phyloP scores from a whole-genome alignment of 2,329 filamentous ascomycete species.

The Ceratocystis alfenasii region DNA sequence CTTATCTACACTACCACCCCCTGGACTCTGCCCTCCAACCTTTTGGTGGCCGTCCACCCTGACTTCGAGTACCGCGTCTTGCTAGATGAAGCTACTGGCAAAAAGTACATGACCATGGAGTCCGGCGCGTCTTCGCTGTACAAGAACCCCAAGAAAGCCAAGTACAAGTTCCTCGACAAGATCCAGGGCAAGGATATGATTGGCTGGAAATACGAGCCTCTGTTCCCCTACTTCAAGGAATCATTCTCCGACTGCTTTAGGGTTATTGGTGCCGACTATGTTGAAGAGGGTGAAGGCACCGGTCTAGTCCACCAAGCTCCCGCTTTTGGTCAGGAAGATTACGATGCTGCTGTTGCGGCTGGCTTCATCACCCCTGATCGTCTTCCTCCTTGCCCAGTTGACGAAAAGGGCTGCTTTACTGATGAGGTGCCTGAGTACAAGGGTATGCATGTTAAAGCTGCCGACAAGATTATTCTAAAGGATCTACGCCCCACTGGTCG shows the following conservation, averaged over 20 bases:
- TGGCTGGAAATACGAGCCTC: conserved; percentile 59
- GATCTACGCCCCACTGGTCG: conserved; percentile 25
- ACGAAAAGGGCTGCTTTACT: conserved; percentile 35
- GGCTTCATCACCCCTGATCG: conserved; percentile 53
- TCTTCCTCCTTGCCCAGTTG: conserved; percentile 58
- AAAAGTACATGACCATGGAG: conserved; percentile 59
- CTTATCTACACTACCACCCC: conserved; percentile 55
- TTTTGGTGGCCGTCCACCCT: conserved; percentile 58
- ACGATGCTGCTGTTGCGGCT: conserved; percentile 50
- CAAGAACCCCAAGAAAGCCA: conserved; percentile 66
- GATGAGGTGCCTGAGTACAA: conserved; percentile 26
- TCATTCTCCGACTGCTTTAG: conserved; percentile 59
- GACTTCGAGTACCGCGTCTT: conserved; percentile 71
- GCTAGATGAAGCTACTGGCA: conserved; percentile 51
- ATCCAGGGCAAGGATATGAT: conserved; percentile 57
- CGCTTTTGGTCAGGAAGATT: conserved; percentile 68
- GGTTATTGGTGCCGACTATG: conserved; percentile 57
- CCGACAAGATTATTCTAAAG: conserved; percentile 27
- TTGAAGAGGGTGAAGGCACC: conserved; percentile 60
- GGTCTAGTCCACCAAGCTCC: conserved; percentile 65
- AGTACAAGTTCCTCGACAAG: conserved; percentile 56
- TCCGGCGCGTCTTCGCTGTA: conserved; percentile 55
- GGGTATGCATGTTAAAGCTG: conserved; percentile 26
- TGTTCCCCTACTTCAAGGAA: conserved; percentile 60
- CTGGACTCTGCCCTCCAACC: conserved; percentile 69